Evolutionary conservation across 2,329 filamentous ascomycete genomes (phyloP), one percentile per base, ranked within the genome.

Genomic region (Neospermospora avenae): DNA sequence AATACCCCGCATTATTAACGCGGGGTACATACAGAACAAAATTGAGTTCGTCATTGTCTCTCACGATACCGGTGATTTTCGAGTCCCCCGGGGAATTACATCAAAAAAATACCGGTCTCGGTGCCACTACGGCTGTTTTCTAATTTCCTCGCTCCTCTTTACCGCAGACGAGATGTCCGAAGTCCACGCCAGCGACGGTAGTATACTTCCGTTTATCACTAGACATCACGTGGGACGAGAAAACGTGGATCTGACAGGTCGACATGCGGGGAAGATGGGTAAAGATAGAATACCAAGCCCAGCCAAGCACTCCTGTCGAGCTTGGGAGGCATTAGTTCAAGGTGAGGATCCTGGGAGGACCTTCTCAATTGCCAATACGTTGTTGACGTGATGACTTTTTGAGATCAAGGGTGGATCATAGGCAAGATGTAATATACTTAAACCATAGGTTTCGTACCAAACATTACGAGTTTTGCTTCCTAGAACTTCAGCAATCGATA

Each of bases 321-420:
- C 48, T 42, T 20, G n/a, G 20, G 39, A 10, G n/a, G 18, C 20
- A 10, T 37, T 37, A 37, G 28, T 18, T 18, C 22, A n/a, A 11
- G 6, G 18, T 51, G 31, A 4, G 48, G 31, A 13, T 35, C n/a
- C 25, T 16, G 46, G 31, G 28, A 18, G 3, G n/a, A 22, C n/a
- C n/a, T n/a, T n/a, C n/a, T n/a, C n/a, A n/a, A n/a, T n/a, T n/a
- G n/a, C 4, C 14, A n/a, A 18, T 16, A 49, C 10, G 28, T 31
- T 51, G 48, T 51, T 51, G 31, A 51, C 31, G 48, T 51, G 48
- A 51, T 37, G 31, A 35, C n/a, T n/a, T 34, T 20, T 49, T 13
- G 3, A 49, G 13, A 6, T 20, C 48, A 51, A 37, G 22, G 48
- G 48, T 37, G 48, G 48, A 51, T 51, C 34, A 1, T 16, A 4